Evolutionary conservation across 2,329 filamentous ascomycete genomes (phyloP).

Genomic region (Proliferodiscus dingleyae): DNA sequence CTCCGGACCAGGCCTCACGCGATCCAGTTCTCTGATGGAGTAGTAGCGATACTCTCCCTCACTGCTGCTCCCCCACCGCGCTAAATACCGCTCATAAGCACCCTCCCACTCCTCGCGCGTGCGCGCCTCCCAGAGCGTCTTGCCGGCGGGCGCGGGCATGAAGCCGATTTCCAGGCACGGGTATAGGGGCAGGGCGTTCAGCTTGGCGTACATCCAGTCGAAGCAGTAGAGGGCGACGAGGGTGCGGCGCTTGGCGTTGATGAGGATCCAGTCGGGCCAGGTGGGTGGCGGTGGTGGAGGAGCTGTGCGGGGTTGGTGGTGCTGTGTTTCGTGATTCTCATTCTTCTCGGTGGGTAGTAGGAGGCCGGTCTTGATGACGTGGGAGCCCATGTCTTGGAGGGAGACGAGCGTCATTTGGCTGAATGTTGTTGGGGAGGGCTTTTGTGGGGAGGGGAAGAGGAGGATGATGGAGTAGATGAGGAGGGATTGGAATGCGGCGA

Average conservation of each 20-base stretch:
- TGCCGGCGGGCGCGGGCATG: constrained; percentile 36
- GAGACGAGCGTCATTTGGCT: constrained; percentile 28
- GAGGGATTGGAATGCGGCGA: constrained; percentile 35
- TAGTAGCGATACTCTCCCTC: too few relatives aligned
- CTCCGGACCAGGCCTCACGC: constrained; percentile 27
- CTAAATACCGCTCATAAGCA: constrained; percentile 33
- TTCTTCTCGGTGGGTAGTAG: constrained; percentile 33
- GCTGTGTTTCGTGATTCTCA: too few relatives aligned
- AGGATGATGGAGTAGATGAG: constrained; percentile 36
- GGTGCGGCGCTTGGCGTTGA: constrained; percentile 51
- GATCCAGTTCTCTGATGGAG: constrained; percentile 32
- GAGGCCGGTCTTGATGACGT: constrained; percentile 32
- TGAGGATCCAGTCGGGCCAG: constrained; percentile 38
- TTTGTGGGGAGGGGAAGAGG: constrained; percentile 32
- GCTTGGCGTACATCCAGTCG: constrained; percentile 37
- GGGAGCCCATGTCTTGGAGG: constrained; percentile 30
- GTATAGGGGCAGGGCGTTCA: constrained; percentile 32
- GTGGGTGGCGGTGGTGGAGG: too few relatives aligned
- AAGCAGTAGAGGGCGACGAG: constrained; percentile 34
- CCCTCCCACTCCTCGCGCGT: constrained; percentile 32
- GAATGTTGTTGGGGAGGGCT: constrained; percentile 18
- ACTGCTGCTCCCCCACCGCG: constrained; percentile 31
- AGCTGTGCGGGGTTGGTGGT: too few relatives aligned
- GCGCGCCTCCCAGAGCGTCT: constrained; percentile 35
- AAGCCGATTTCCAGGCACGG: constrained; percentile 35